Conservation (phyloP, 2,329 filamentous ascomycete species). For the Apiospora koreana region DNA sequence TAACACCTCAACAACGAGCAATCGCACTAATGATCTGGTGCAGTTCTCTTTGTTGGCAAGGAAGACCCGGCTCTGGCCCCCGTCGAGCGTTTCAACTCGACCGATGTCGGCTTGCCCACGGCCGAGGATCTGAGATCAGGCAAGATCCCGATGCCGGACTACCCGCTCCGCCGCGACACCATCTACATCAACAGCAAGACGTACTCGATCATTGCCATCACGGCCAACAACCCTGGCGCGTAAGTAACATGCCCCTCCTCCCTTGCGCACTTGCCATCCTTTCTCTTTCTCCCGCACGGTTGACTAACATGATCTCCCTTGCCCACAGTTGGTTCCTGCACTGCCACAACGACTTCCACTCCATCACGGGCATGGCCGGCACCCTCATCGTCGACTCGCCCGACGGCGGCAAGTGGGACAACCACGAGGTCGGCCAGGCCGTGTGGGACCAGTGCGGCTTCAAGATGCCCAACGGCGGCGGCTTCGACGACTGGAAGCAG, state of each 20-base stretch:
- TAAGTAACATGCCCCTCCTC: not conserved
- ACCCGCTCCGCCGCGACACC: conserved; percentile 8
- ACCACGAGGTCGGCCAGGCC: not conserved
- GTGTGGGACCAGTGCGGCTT: conserved; percentile 13
- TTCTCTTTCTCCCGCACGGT: not conserved
- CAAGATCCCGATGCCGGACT: not conserved
- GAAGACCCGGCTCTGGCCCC: not conserved
- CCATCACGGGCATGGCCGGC: conserved; percentile 9
- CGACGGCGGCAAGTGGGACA: conserved; percentile 3
- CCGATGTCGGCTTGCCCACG: not conserved
- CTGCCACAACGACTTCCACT: conserved; percentile 14
- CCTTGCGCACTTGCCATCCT: not conserved
- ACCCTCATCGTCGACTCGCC: conserved; percentile 12
- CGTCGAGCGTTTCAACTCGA: not conserved
- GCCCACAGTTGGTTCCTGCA: conserved; percentile 12
- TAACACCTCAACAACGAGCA: not conserved
- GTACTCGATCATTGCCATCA: conserved; percentile 11
- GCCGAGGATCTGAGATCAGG: not conserved
- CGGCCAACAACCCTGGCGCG: conserved; percentile 11
- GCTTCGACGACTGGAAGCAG: conserved; percentile 20
- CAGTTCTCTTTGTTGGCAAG: not conserved
- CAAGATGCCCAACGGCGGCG: conserved; percentile 11
- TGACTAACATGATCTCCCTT: not conserved
- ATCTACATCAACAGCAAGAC: not conserved
- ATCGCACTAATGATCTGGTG: not conserved